Base-by-base conservation (phyloP, 345 rosid genomes). In the Hypericum perforatum region DNA sequence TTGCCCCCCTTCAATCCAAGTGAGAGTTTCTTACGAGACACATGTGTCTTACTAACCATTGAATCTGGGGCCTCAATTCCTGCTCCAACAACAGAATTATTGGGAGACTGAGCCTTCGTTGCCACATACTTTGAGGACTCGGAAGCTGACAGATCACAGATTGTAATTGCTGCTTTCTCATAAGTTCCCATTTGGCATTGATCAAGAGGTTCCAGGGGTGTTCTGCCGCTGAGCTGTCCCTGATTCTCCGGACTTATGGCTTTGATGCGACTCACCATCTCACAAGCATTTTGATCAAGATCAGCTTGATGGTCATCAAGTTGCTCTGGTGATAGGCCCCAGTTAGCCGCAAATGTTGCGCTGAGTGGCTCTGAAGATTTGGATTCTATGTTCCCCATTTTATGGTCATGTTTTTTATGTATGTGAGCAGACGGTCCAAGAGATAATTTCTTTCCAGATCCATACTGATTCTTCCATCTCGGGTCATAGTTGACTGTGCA, bases 1-100 rank as follows among this genome's bases (percentile, higher is more conserved):
- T 48, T 53, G 45, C 67, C 75, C n/a, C n/a, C n/a, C 39, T 66
- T 75, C 5, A 13, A 2, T 42, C 83, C 70, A 12, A 80, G 62
- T 4, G 80, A 79, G 57, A 69, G 84, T 72, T 74, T 78, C 76
- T 57, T 73, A 7, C 68, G 45, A n/a, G 40, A 37, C 5, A 50
- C 53, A 15, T 29, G 11, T 53, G 48, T 54, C 53, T 67, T 77
- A 63, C 62, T 62, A 62, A 44, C 37, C 36, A 59, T 58, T 16
- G 37, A 29, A 42, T 12, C 43, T 0, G 52, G n/a, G 11, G 43
- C 38, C 16, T n/a, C 59, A 40, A 52, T 57, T 43, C 48, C 63
- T 42, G 37, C n/a, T 55, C 32, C 16, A 42, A 13, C 54, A 15
- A 43, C 38, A 43, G 64, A 42, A 64, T 65, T 71, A 45, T 37